phyloP scores from a whole-genome alignment of 1,139 yeast genomes.

The Magnusiomyces tetraspermus region DNA sequence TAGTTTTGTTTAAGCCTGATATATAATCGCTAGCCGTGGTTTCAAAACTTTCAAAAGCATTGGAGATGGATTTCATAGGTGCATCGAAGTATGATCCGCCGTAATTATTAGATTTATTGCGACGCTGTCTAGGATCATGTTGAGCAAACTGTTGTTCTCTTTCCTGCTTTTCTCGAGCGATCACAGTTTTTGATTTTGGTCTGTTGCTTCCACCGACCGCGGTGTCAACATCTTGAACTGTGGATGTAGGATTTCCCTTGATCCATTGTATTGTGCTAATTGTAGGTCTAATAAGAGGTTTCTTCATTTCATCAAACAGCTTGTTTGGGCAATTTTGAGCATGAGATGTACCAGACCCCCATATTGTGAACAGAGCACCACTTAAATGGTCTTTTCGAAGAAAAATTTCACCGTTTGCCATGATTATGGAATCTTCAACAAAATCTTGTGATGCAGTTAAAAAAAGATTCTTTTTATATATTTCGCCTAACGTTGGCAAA shows the following conservation, averaged over 20 bases:
- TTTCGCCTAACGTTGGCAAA: conserved; percentile 47
- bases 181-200: conserved; percentile 29
- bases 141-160: conserved; percentile 20
- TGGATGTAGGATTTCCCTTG: conserved; percentile 56
- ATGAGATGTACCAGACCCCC: conserved; percentile 32
- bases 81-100: conserved; percentile 17
- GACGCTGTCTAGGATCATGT: conserved; percentile 8
- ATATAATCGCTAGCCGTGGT: conserved; percentile 28
- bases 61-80: conserved; percentile 25
- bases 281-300: conserved; percentile 69
- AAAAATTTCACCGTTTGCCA: conserved; percentile 66
- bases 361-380: conserved; percentile 44
- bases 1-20: conserved; percentile 24
- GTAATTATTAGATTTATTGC: conserved; percentile 14
- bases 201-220: conserved; percentile 35
- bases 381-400: conserved; percentile 50
- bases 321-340: conserved; percentile 29
- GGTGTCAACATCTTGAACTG: conserved; percentile 45
- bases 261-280: conserved; percentile 83
- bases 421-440: conserved; percentile 38
- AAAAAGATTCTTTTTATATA: conserved; percentile 37
- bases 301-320: conserved; percentile 37
- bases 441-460: conserved; percentile 35
- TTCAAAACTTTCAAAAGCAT: conserved; percentile 27
- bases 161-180: conserved; percentile 23